A percentile compares a stretch with the other conserved stretches of the same genome.
Conservation (phyloP, 805 yeast genomes). For the Spathaspora arborariae region DNA sequence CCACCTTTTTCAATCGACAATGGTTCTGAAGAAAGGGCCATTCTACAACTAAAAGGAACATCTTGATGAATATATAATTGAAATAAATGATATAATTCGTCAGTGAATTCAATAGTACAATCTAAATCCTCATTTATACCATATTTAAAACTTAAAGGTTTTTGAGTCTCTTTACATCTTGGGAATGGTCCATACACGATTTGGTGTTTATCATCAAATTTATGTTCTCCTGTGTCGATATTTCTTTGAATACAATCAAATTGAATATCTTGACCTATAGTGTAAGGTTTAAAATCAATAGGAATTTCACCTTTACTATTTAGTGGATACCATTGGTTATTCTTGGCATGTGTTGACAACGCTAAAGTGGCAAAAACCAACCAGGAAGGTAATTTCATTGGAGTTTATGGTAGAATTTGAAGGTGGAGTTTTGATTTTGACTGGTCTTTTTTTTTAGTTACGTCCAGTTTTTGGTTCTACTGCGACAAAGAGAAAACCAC, state of each 20-base stretch:
- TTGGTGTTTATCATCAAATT: conserved; percentile 56
- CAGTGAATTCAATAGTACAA: conserved; percentile 61
- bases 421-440: too few species aligned
- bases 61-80: conserved; percentile 77
- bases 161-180: conserved; percentile 58
- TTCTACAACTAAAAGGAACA: conserved; percentile 66
- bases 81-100: conserved; percentile 66
- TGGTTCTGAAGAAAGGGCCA: conserved; percentile 47
- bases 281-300: conserved; percentile 30
- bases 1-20: conserved; percentile 41
- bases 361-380: background rate
- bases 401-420: too few species aligned
- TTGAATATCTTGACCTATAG: conserved; percentile 39
- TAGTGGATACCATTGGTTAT: conserved; percentile 34
- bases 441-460: background rate
- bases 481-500: background rate
- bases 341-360: conserved; percentile 1
- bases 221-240: conserved; percentile 74
- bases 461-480: background rate
- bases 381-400: conserved; percentile 7
- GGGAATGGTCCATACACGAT: conserved; percentile 60
- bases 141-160: conserved; percentile 54
- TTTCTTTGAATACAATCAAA: conserved; percentile 63
- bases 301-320: conserved; percentile 37
- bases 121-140: conserved; percentile 48